Evolutionary conservation across 1,139 yeast species (phyloP), one percentile per base, ranked within the genome.

Genomic region (Debaryomyces coudertii): DNA sequence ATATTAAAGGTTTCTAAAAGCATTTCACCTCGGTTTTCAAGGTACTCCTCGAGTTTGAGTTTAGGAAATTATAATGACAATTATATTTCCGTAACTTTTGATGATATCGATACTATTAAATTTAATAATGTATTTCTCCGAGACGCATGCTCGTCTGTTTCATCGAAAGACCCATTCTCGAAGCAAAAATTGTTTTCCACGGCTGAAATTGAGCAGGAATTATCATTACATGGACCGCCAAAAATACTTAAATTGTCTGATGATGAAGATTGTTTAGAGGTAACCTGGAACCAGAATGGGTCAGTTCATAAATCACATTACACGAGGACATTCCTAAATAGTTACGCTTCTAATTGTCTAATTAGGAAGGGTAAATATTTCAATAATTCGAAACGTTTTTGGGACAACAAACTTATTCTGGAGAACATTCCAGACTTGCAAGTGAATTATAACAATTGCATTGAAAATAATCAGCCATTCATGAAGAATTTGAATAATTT

Each of bases 131-230:
- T 80, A 2, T 85, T 87, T 56, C 68, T 87, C 31, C 70, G 95
- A 51, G 95, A 87, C 56, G 73, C 90, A 0, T 83, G 89, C 42
- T 62, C 65, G 3, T 68, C 81, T 3, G 57, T 68, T 0, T 62
- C 57, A 11, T 79, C 87, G 1, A 75, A 85, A 4, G 88, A 87
- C 53, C 69, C 72, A 2, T 62, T 65, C 25, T 77, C 90, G 0
- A 75, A 77, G 29, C 95, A 87, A 58, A 87, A 85, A 59, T 62
- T 76, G 25, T 85, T 87, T 62, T 81, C 88, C 7, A 85, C 93
- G 0, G 85, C 82, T 1, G 68, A 76, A 45, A 63, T 79, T 5
- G 55, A 65, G 8, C 48, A 50, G 3, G 52, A 55, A 15, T 61
- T 72, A 40, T 44, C 52, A 14, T 52, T 74, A 2, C 50, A 52